These are phyloP conservation scores for Mycena indigotica DNA, from an alignment of 768 basidiomycete genomes.

Conservation along the genomic window DNA sequence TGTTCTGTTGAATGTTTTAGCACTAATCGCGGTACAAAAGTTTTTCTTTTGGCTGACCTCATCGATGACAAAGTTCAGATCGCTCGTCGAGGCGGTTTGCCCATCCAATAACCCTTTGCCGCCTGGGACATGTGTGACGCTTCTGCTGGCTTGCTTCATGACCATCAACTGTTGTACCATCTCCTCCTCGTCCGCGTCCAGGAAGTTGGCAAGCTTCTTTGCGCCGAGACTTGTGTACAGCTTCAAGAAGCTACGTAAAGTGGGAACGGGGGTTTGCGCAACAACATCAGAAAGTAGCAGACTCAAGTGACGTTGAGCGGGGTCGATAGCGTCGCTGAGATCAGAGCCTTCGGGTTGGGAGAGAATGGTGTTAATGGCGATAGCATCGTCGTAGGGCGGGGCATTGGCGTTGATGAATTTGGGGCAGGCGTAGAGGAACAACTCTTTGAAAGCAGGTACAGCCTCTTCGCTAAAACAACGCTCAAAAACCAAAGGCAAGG, in stretches of 20 bases:
- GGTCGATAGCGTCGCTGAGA: slow-evolving; percentile 54
- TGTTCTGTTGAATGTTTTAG: slow-evolving; percentile 60
- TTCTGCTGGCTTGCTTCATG: slow-evolving; percentile 86
- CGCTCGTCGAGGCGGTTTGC: slow-evolving; percentile 85
- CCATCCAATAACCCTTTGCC: slow-evolving; percentile 75
- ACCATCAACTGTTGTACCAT: slow-evolving; percentile 97
- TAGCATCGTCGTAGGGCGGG: slow-evolving; percentile 86
- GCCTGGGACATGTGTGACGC: slow-evolving; percentile 66
- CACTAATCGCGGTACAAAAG: background rate
- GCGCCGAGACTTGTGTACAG: slow-evolving; percentile 94
- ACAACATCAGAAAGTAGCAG: slow-evolving; percentile 84
- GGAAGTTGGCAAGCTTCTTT: slow-evolving; percentile 87
- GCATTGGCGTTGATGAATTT: slow-evolving; percentile 96
- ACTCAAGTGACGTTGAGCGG: slow-evolving; percentile 80
- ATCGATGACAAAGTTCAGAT: slow-evolving; percentile 93
- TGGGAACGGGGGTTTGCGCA: slow-evolving; percentile 76
- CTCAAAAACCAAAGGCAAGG: no score
- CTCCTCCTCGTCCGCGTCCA: slow-evolving; percentile 90
- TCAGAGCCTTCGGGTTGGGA: slow-evolving; percentile 35
- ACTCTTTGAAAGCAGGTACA: slow-evolving; percentile 82
- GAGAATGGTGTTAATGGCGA: slow-evolving; percentile 55
- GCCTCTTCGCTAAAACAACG: no score
- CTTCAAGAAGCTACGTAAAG: slow-evolving; percentile 89
- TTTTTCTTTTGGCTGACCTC: slow-evolving; percentile 52
- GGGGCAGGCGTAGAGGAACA: slow-evolving; percentile 93